Base-by-base conservation (phyloP, 495 filamentous ascomycete species). In the Astrothelium macrocarpum region DNA sequence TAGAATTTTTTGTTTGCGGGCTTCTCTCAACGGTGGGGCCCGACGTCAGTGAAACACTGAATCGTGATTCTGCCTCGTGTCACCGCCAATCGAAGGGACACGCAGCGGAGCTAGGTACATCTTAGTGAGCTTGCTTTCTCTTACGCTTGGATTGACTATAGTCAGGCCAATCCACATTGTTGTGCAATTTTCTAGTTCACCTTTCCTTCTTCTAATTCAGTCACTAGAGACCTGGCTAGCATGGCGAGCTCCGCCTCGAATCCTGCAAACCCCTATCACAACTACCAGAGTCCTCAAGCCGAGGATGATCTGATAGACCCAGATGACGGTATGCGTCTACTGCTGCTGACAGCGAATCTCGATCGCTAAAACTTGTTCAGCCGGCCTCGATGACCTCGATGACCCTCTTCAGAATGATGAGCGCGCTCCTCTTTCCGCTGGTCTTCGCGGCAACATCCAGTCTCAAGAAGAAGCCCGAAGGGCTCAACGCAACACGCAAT, bases 281-380 rank as follows among this genome's bases (percentile, higher is more conserved):
- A 83, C 71, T 85, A 87, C 72, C 82, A 88, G 72, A 80, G 82
- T 66, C 84, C 88, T n/a, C 79, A 87, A 45, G 82, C 93, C 60
- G 90, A 93, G 66, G 86, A 91, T 67, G 91, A 96, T 70, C 76
- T 96, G 68, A 96, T 97, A 76, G 94, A 98, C 74, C 90, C 93
- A 2, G 93, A 97, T 78, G 90, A 97, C 79, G 90, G 94, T 96
- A 69, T 25, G 59, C 43, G 2, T 16, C 62, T 26, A 36, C 61
- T 26, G 26, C 59, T 9, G 42, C 53, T 34, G 49, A 53, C 16
- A 29, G 29, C 49, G 36, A 12, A 25, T 25, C 34, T 34, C 26
- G 10, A 39, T 31, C 28, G 4, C 45, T 46, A 31, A 63, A n/a
- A 65, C 32, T n/a, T 2, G 23, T 59, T 77, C 67, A 90, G 88